Evolutionary conservation across 208 protist genomes (phyloP).

Genomic region (Naegleria gruberi): DNA sequence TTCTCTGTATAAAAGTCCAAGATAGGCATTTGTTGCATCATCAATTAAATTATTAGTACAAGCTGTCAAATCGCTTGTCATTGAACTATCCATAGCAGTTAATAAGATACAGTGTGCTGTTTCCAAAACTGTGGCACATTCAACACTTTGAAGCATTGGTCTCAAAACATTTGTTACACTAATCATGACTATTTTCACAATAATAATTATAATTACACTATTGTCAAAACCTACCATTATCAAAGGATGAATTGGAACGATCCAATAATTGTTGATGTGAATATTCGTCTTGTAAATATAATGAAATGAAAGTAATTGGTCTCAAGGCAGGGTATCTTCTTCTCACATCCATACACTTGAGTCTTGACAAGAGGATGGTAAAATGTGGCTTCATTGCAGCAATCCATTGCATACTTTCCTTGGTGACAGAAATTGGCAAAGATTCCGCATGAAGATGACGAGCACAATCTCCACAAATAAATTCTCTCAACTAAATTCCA

Average conservation of each 20-base stretch:
- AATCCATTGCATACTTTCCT: slow-evolving; percentile 9
- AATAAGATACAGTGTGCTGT: slow-evolving; percentile 8
- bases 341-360: slow-evolving; percentile 1
- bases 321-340: not conserved
- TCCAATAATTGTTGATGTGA: not conserved
- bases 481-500: not conserved
- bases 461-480: slow-evolving; percentile 19
- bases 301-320: slow-evolving; percentile 11
- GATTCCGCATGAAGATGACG: not conserved
- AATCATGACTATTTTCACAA: not conserved
- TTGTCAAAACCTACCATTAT: not conserved
- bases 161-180: not conserved
- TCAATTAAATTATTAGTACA: slow-evolving; percentile 15
- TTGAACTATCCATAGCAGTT: not conserved
- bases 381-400: not conserved
- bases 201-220: not conserved
- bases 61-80: not conserved
- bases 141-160: slow-evolving; percentile 14
- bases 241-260: not conserved
- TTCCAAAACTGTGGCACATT: not conserved
- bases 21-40: not conserved
- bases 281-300: not conserved
- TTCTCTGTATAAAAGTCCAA: not conserved
- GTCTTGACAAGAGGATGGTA: not conserved
- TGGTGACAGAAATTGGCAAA: not conserved